These are phyloP conservation scores for Phialemoniopsis sp. DNA, from an alignment of 2,329 filamentous ascomycete species.

Conservation along the genomic window DNA sequence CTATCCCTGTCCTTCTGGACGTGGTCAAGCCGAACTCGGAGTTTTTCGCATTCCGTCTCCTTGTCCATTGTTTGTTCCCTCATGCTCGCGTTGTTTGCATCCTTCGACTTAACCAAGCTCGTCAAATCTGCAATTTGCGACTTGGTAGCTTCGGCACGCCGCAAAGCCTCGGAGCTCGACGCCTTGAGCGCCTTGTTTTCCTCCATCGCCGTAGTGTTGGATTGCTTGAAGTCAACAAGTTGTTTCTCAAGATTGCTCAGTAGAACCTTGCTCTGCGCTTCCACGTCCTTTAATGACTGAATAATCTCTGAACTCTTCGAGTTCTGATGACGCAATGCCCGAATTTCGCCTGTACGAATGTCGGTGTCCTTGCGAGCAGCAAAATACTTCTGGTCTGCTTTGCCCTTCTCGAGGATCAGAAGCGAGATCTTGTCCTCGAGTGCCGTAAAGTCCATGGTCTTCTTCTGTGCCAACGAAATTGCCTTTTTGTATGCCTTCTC, in stretches of 20 bases:
- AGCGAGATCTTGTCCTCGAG: slow-evolving; percentile 75
- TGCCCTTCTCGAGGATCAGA: slow-evolving; percentile 83
- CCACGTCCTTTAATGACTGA: slow-evolving; percentile 85
- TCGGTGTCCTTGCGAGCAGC: slow-evolving; percentile 93
- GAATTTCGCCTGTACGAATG: slow-evolving; percentile 74
- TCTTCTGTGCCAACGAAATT: slow-evolving; percentile 78
- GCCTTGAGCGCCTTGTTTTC: slow-evolving; percentile 76
- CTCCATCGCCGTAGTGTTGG: slow-evolving; percentile 63
- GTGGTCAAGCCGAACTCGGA: slow-evolving; percentile 73
- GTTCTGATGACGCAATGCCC: slow-evolving; percentile 76
- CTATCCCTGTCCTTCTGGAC: slow-evolving; percentile 78
- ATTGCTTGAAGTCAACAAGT: slow-evolving; percentile 74
- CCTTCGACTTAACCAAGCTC: slow-evolving; percentile 70
- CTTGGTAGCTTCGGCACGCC: slow-evolving; percentile 67
- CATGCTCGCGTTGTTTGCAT: slow-evolving; percentile 49
- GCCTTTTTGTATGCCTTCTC: slow-evolving; percentile 89
- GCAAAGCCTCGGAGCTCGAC: slow-evolving; percentile 63
- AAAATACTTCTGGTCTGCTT: slow-evolving; percentile 98
- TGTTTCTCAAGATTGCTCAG: slow-evolving; percentile 89
- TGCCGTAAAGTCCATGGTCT: slow-evolving; percentile 70
- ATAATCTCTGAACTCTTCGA: slow-evolving; percentile 92
- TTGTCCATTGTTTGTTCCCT: slow-evolving; percentile 56
- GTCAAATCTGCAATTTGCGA: slow-evolving; percentile 75
- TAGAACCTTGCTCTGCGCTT: slow-evolving; percentile 70
- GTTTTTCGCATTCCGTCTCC: slow-evolving; percentile 74